Evolutionary conservation across 257 asterid genomes (phyloP).

Genomic region (Perilla frutescens): DNA sequence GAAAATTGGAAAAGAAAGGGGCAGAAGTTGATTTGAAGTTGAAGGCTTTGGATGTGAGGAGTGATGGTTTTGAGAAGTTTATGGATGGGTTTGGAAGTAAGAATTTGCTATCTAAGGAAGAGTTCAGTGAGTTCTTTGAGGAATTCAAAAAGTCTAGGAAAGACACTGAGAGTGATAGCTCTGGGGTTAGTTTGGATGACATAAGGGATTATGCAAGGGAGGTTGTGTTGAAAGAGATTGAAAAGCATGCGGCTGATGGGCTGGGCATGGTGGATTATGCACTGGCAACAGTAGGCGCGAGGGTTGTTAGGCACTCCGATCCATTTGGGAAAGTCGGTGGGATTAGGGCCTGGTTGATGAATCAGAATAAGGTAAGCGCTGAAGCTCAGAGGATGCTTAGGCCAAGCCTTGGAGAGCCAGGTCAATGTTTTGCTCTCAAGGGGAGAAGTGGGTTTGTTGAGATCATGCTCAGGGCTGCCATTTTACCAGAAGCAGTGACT

Average conservation of each 20-base stretch:
- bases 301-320: slow-evolving; percentile 77
- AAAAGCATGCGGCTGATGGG: slow-evolving; percentile 88
- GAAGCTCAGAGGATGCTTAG: slow-evolving; percentile 71
- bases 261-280: slow-evolving; percentile 90
- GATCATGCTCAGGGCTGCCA: slow-evolving; percentile 68
- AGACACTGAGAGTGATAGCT: slow-evolving; percentile 35
- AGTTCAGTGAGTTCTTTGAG: slow-evolving; percentile 60
- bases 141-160: slow-evolving; percentile 55
- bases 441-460: slow-evolving; percentile 74
- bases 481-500: slow-evolving; percentile 80
- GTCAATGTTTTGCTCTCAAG: slow-evolving; percentile 83
- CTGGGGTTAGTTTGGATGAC: slow-evolving; percentile 67
- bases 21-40: slow-evolving; percentile 56
- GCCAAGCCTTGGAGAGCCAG: slow-evolving; percentile 99
- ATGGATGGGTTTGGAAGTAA: slow-evolving; percentile 52
- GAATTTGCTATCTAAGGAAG: slow-evolving; percentile 70
- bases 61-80: slow-evolving; percentile 66
- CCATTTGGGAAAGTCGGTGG: slow-evolving; percentile 43
- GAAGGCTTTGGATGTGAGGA: slow-evolving; percentile 64
- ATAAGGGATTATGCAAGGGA: slow-evolving; percentile 67
- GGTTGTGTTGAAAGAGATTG: slow-evolving; percentile 73
- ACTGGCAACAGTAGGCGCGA: slow-evolving; percentile 73
- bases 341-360: slow-evolving; percentile 35
- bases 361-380: slow-evolving; percentile 32
- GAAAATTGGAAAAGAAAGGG: slow-evolving; percentile 51